Base-by-base conservation (phyloP, 225 moss, liverwort and hornwort genomes). In the Antitrichia curtipendula region DNA sequence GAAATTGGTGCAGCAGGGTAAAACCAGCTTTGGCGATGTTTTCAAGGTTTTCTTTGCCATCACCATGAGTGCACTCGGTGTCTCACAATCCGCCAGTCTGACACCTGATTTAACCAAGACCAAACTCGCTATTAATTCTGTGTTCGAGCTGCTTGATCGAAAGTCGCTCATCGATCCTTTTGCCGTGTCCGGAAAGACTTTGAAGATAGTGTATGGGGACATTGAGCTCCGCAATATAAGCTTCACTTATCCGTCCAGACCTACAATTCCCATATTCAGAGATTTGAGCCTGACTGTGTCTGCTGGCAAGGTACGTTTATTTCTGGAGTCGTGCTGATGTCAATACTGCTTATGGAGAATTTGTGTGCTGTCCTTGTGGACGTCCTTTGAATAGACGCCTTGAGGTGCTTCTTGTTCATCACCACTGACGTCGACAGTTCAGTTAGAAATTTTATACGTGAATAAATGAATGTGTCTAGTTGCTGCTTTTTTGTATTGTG, bases 21-120 rank as follows among this genome's bases (percentile, higher is more conserved):
- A 92, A 68, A 90, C 94, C 19, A 64, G 1, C 84, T 94, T 94
- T 82, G 84, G 86, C 19, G 49, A 89, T 52, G 92, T 94, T 85
- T 94, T 94, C 91, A 94, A 88, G 91, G 94, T 94, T 66, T 95
- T 97, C 85, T 96, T 97, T 78, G 93, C 93, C 47, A 91, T 97
- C 89, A 65, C 97, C 36, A 88, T 97, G 89, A 95, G 96, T 87
- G 90, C 94, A 53, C 0, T 92, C 24, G 92, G 94, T 86, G 87
- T 97, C 64, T 92, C 94, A 31, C 94, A 93, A 74, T 87, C 95
- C 32, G 95, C 95, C 79, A 52, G 92, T 63, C 58, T 95, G 78
- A 85, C 92, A 69, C 97, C 97, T 41, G 97, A 97, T 87, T 43
- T 97, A 78, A 87, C 93, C 78, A 97, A 96, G 88, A 93, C 92